Evolutionary conservation across 2,329 filamentous ascomycete genomes (phyloP), one percentile per base, ranked within the genome.

Genomic region (Ceratocystis papillata): DNA sequence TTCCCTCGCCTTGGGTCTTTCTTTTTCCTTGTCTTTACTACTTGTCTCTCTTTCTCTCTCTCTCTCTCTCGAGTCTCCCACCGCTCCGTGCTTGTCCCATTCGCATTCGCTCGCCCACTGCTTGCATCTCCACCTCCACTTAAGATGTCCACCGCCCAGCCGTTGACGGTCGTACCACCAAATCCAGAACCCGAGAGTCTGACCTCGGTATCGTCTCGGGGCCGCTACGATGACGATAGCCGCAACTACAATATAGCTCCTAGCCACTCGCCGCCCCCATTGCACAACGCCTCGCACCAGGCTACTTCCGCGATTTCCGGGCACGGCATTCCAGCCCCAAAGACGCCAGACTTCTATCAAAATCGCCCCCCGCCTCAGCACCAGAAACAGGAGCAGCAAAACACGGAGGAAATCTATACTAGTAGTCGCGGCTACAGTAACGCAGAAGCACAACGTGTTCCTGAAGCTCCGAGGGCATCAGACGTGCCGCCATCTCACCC

Each of bases 41-140:
- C 30, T 33, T 33, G 30, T 7, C 53, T 15, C 2, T 15, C 8
- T 28, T 2, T 8, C 48, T 10, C 12, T 53, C 48, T 25, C 48
- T 20, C 45, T 1, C 48, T 22, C 48, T 28, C 53, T 59, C 53
- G 53, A 59, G 53, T 30, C 53, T 59, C 53, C 53, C 15, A 59
- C 53, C 28, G 53, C 53, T 17, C 53, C 53, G 53, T 59, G 53
- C 53, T 17, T 22, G 12, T 17, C 6, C 46, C 46, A 37, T 12
- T 37, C 46, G 4, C 10, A 20, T 33, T 25, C 53, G 17, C 25
- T 37, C 46, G 33, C 33, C 33, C 8, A 37, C 33, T 37, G 8
- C 33, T 10, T 37, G 8, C 17, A 10, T 37, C 33, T 10, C n/a
- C 48, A 3, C 8, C 33, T 10, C n/a, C 48, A 3, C 8, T 4